phyloP scores from a whole-genome alignment of 805 yeast genomes.

The Wickerhamiella occidentalis region DNA sequence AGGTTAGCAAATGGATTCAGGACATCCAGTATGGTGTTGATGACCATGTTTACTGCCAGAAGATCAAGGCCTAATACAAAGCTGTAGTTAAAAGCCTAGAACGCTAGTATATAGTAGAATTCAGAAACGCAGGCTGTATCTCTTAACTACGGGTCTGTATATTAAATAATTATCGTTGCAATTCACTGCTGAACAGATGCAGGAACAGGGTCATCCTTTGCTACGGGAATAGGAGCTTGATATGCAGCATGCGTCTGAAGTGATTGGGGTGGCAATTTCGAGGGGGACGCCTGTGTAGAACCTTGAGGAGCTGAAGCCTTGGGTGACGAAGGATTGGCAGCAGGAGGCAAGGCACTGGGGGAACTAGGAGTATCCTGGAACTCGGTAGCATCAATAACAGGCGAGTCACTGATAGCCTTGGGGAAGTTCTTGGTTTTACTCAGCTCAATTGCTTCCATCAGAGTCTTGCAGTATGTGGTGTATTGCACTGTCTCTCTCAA shows the following conservation, averaged over 20 bases:
- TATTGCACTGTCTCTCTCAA: constrained; percentile 24
- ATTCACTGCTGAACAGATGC: not conserved
- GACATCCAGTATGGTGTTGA: constrained; percentile 82
- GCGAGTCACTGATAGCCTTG: not conserved
- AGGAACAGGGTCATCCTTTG: not conserved
- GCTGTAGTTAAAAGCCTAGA: too few relatives aligned
- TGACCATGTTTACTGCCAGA: constrained; percentile 36
- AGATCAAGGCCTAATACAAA: not conserved
- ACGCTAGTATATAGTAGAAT: too few relatives aligned
- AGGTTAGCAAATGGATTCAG: constrained; percentile 73
- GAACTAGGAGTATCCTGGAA: not conserved
- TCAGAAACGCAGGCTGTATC: too few relatives aligned
- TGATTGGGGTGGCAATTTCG: not conserved
- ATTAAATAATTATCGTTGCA: not conserved
- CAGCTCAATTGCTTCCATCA: constrained; percentile 13
- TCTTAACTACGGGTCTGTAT: too few relatives aligned
- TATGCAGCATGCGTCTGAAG: not conserved
- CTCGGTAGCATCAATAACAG: not conserved
- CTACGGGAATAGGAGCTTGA: not conserved
- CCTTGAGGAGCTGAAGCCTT: not conserved
- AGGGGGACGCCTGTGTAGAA: not conserved
- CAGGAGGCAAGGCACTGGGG: not conserved
- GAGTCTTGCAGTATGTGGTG: constrained; percentile 20
- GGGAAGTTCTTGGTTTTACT: constrained; percentile 21
- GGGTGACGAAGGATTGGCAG: not conserved